phyloP scores from a whole-genome alignment of 2,329 filamentous ascomycete genomes.

The Pseudocercospora pini-densiflorae region DNA sequence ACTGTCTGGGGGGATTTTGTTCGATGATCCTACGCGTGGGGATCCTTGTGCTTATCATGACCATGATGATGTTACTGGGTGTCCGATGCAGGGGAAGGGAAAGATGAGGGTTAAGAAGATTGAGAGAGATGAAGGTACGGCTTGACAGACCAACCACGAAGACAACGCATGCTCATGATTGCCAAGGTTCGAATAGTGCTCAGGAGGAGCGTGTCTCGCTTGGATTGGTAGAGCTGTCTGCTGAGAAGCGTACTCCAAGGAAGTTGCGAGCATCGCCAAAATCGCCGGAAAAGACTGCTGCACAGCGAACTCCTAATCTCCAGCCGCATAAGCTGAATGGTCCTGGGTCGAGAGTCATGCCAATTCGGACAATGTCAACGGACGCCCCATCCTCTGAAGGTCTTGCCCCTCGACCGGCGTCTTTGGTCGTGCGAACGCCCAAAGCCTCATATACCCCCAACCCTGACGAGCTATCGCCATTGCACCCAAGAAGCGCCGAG shows the following conservation, averaged over 20 bases:
- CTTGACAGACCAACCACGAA: background rate
- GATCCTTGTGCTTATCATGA: conserved; percentile 57
- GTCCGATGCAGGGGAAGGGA: conserved; percentile 26
- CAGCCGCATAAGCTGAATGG: conserved; percentile 12
- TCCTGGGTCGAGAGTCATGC: background rate
- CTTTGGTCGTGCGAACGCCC: background rate
- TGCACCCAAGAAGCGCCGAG: background rate
- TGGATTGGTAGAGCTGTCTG: conserved; percentile 23
- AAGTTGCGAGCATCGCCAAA: conserved; percentile 26
- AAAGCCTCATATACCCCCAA: background rate
- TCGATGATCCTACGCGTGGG: conserved; percentile 56
- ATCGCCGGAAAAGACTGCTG: background rate
- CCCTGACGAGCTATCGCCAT: background rate
- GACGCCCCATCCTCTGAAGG: background rate
- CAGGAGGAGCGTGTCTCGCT: conserved; percentile 2
- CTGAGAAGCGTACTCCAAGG: conserved; percentile 31
- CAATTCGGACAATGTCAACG: background rate
- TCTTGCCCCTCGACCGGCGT: background rate
- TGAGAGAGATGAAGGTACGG: conserved; percentile 22
- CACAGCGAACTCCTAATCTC: conserved; percentile 1
- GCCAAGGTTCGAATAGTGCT: conserved; percentile 22
- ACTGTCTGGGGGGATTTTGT: conserved; percentile 55
- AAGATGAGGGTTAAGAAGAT: conserved; percentile 18
- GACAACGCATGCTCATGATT: conserved; percentile 27
- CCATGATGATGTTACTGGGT: conserved; percentile 44